Evolutionary conservation across 1,284 basidiomycete genomes (phyloP).

Genomic region (Irpex rosettiformis): DNA sequence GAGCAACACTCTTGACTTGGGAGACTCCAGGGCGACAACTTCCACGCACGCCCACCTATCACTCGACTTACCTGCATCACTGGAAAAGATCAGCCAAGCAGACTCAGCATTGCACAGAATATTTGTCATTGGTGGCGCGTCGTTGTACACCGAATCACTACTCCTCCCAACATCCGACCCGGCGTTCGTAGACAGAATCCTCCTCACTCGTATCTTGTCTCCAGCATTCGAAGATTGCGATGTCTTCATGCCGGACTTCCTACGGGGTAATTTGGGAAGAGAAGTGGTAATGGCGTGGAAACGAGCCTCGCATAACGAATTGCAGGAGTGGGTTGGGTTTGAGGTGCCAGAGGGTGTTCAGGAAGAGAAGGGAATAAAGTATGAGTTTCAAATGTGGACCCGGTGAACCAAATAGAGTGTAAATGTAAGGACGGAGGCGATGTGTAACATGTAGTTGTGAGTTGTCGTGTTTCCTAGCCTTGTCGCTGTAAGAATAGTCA

Average conservation of each 20-base stretch:
- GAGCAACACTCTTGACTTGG: not conserved
- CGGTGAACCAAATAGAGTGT: conserved; percentile 25
- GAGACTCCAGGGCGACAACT: not conserved
- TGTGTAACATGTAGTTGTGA: not conserved
- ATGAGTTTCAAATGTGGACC: conserved; percentile 94
- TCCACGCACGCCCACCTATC: not conserved
- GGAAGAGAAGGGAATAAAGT: conserved; percentile 78
- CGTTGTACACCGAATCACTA: conserved; percentile 76
- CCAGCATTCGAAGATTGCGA: conserved; percentile 84
- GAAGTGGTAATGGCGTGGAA: conserved; percentile 44
- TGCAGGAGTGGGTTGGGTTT: conserved; percentile 77
- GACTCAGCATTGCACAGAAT: conserved; percentile 36
- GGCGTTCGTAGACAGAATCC: conserved; percentile 68
- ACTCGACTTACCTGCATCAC: not conserved
- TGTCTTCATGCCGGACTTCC: conserved; percentile 80
- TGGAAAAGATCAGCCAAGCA: not conserved
- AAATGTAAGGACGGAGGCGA: not conserved
- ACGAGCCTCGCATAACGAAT: conserved; percentile 53
- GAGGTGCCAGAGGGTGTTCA: conserved; percentile 74
- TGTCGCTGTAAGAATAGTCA: conserved; percentile 48
- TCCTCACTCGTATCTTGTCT: conserved; percentile 81
- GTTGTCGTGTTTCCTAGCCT: conserved; percentile 35
- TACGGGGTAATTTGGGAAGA: conserved; percentile 22
- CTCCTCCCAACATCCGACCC: conserved; percentile 33
- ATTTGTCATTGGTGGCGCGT: conserved; percentile 91